Conservation (phyloP, 805 yeast species). For the Candida tammaniensis region DNA sequence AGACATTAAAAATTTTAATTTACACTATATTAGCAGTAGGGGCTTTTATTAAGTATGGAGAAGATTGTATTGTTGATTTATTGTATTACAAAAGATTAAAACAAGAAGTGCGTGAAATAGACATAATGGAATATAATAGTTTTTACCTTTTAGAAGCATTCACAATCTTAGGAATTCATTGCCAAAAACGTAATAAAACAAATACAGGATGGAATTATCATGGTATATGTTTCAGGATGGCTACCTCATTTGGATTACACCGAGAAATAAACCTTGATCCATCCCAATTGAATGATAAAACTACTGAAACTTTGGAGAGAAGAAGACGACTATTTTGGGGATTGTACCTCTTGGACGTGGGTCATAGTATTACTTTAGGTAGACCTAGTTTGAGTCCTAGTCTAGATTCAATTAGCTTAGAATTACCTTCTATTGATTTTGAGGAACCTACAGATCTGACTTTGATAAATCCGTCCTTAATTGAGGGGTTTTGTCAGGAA, state of each 20-base stretch:
- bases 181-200: conserved; percentile 62
- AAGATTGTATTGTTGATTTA: conserved; percentile 40
- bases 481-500: conserved; percentile 7
- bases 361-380: conserved; percentile 63
- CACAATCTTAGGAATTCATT: conserved; percentile 48
- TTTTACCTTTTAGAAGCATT: conserved; percentile 49
- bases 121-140: conserved; percentile 60
- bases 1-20: conserved; percentile 48
- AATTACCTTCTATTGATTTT: conserved; percentile 48
- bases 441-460: conserved; percentile 35
- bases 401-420: conserved; percentile 45
- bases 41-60: conserved; percentile 63
- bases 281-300: conserved; percentile 5
- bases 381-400: conserved; percentile 57
- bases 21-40: conserved; percentile 66
- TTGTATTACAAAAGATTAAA: conserved; percentile 56
- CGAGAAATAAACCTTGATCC: conserved; percentile 36
- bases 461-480: conserved; percentile 9
- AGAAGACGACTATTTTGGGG: conserved; percentile 71
- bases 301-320: conserved; percentile 40
- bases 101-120: conserved; percentile 34
- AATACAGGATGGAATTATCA: conserved; percentile 68
- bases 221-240: conserved; percentile 66
- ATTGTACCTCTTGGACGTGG: conserved; percentile 58
- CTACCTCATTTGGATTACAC: conserved; percentile 60